Conservation (phyloP, 2,329 filamentous ascomycete species). For the Pseudogymnoascus sp. region DNA sequence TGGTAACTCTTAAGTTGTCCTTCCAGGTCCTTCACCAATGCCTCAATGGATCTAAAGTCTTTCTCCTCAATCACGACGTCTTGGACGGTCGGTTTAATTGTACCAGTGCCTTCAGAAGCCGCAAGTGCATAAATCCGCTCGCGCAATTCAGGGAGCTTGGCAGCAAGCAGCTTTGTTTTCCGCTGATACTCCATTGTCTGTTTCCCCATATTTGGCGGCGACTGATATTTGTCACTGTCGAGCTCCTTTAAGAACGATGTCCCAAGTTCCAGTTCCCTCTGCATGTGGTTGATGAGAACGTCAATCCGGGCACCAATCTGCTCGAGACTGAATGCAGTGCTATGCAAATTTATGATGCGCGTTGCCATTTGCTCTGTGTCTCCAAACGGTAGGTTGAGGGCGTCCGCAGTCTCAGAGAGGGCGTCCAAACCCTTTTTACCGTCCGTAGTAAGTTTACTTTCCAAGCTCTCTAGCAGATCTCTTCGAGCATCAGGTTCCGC, state of each 20-base stretch:
- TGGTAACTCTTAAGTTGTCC: slow-evolving; percentile 59
- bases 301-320: slow-evolving; percentile 50
- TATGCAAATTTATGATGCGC: slow-evolving; percentile 50
- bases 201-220: slow-evolving; percentile 53
- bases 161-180: slow-evolving; percentile 57
- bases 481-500: slow-evolving; percentile 29
- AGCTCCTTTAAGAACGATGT: slow-evolving; percentile 38
- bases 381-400: slow-evolving; percentile 37
- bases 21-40: slow-evolving; percentile 54
- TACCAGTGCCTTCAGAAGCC: slow-evolving; percentile 13
- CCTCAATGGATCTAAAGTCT: slow-evolving; percentile 50
- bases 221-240: slow-evolving; percentile 43
- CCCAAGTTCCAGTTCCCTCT: slow-evolving; percentile 41
- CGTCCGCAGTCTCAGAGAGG: slow-evolving; percentile 47
- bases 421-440: slow-evolving; percentile 51
- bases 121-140: slow-evolving; percentile 43
- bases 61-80: slow-evolving; percentile 53
- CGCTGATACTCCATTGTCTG: slow-evolving; percentile 70
- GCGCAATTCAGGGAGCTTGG: slow-evolving; percentile 62
- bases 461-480: slow-evolving; percentile 46
- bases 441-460: slow-evolving; percentile 48
- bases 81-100: slow-evolving; percentile 42
- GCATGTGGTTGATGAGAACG: slow-evolving; percentile 50
- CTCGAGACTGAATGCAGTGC: slow-evolving; percentile 45
- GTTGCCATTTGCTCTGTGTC: slow-evolving; percentile 41